These are phyloP conservation scores for Trametes elegans DNA, from an alignment of 768 basidiomycete genomes.

Conservation along the genomic window DNA sequence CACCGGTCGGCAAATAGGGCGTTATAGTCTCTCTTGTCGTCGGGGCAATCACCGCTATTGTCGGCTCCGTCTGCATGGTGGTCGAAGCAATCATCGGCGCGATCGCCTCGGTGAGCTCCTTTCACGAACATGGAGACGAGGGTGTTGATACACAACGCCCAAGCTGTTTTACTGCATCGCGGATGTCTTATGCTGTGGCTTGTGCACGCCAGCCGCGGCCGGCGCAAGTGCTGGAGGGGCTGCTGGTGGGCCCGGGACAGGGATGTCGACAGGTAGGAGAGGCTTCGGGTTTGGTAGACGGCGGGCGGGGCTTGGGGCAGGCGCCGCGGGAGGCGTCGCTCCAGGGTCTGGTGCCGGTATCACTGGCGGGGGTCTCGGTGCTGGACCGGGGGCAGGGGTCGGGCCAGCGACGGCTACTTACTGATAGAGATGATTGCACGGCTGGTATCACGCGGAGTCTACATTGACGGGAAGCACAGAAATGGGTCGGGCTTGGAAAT, in stretches of 20 bases:
- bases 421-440: background rate
- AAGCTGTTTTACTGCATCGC: constrained; percentile 9
- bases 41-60: constrained; percentile 7
- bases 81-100: constrained; percentile 9
- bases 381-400: background rate
- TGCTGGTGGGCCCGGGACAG: constrained; percentile 2
- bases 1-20: background rate
- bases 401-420: constrained; percentile 1
- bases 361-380: background rate
- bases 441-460: too few species aligned
- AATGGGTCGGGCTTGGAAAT: too few species aligned
- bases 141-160: background rate
- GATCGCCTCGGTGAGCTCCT: constrained; percentile 2
- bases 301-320: background rate
- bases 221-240: background rate
- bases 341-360: background rate
- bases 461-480: too few species aligned
- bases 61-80: constrained; percentile 6
- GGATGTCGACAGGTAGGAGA: constrained; percentile 9
- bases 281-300: constrained; percentile 7
- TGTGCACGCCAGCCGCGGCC: background rate
- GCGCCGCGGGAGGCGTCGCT: background rate
- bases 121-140: background rate
- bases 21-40: constrained; percentile 12
- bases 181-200: constrained; percentile 11